Conservation (phyloP, 2,329 filamentous ascomycete genomes). For the Monosporascus sp. region DNA sequence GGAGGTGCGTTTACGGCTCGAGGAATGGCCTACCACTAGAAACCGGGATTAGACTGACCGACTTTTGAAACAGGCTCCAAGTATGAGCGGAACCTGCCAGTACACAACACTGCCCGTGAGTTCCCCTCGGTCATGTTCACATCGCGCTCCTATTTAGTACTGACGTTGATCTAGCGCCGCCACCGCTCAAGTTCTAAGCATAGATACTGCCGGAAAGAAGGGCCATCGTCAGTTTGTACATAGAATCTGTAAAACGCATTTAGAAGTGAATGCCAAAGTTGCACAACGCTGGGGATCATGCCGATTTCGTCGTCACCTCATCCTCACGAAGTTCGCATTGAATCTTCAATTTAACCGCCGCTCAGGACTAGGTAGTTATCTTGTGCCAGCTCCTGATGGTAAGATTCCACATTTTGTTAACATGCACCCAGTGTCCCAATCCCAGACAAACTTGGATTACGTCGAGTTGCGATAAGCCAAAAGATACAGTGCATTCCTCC, state of each 20-base stretch:
- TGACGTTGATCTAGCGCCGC: constrained; percentile 37
- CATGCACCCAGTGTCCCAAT: background rate
- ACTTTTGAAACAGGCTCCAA: constrained; percentile 64
- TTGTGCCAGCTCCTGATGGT: too few species aligned
- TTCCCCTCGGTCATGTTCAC: constrained; percentile 16
- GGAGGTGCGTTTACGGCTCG: constrained; percentile 62
- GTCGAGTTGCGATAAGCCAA: background rate
- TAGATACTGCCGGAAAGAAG: constrained; percentile 3
- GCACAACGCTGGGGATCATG: constrained; percentile 2
- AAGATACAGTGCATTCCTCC: background rate
- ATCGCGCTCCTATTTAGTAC: constrained; percentile 1
- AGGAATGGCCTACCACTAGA: constrained; percentile 1
- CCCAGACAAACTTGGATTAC: background rate
- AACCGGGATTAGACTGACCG: background rate
- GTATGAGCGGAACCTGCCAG: constrained; percentile 88
- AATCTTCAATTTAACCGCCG: background rate
- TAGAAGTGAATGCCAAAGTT: constrained; percentile 9
- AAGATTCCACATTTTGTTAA: too few species aligned
- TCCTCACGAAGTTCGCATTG: background rate
- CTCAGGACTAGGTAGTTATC: too few species aligned
- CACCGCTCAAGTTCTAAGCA: constrained; percentile 41
- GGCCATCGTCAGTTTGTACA: constrained; percentile 26
- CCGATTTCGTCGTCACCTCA: background rate
- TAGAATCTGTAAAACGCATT: constrained; percentile 22
- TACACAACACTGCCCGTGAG: constrained; percentile 76